Percentiles rank a stretch among this genome's conserved stretches.
Evolutionary conservation across 768 basidiomycete species (phyloP).

Genomic region (Lactifluus volemus): DNA sequence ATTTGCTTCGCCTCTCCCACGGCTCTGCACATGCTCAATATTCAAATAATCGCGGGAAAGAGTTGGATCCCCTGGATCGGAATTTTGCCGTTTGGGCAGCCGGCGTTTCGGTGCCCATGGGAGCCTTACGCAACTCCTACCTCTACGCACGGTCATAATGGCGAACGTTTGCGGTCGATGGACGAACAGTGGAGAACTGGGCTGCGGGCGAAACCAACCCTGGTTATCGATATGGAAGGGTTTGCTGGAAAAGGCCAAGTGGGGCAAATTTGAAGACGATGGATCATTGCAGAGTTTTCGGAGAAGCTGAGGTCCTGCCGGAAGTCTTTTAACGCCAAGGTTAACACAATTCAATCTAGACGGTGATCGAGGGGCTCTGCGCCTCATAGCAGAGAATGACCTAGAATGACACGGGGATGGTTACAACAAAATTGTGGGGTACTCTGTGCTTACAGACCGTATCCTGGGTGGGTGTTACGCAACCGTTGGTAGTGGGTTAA

Average conservation of each 20-base stretch:
- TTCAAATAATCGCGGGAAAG: slow-evolving; percentile 13
- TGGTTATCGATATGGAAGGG: slow-evolving; percentile 16
- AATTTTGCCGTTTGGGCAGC: neutral
- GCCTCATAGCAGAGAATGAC: slow-evolving; percentile 3
- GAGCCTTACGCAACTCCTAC: slow-evolving; percentile 6
- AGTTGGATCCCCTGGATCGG: neutral
- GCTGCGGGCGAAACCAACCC: slow-evolving; percentile 7
- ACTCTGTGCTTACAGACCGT: neutral
- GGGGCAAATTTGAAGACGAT: slow-evolving; percentile 8
- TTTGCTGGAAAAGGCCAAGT: slow-evolving; percentile 4
- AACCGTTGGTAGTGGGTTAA: slow-evolving; percentile 1
- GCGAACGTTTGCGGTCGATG: slow-evolving; percentile 3
- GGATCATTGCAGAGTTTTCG: slow-evolving; percentile 3
- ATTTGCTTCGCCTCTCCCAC: slow-evolving; percentile 12
- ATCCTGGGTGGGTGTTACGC: neutral
- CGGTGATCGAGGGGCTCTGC: slow-evolving; percentile 16
- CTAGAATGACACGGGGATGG: slow-evolving; percentile 8
- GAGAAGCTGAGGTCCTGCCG: slow-evolving; percentile 5
- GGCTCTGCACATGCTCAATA: slow-evolving; percentile 5
- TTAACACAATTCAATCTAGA: slow-evolving; percentile 3
- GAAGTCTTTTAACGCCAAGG: slow-evolving; percentile 9
- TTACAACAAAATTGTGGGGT: slow-evolving; percentile 13
- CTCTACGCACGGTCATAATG: neutral
- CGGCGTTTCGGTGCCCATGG: neutral
- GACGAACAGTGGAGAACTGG: slow-evolving; percentile 12